Evolutionary conservation across 805 yeast genomes (phyloP), one percentile per base, ranked within the genome.

Genomic region (Pichia cabralensis): DNA sequence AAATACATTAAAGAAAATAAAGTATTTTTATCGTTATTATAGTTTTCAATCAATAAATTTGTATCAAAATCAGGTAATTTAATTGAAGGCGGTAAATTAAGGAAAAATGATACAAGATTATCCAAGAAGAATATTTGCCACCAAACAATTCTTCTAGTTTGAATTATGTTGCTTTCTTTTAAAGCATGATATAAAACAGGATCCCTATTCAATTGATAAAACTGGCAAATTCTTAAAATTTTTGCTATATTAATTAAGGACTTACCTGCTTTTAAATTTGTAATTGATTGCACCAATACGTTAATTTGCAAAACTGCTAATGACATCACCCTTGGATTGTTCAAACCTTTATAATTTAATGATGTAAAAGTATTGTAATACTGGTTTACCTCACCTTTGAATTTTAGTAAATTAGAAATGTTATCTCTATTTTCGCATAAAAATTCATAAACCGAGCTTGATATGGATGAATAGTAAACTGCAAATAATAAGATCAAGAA

Each of bases 121-220:
- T 76, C 83, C 40, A 76, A 52, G 19, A 72, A 71, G 41, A 74
- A 73, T 7, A 76, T 69, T 25, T 73, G 75, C 80, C 80, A 76
- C 80, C 81, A 76, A n/a, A 76, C 49, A 34, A 73, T 48, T 48
- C 81, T 60, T 50, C 77, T 60, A 31, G 65, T 59, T 40, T 71
- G 74, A 6, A 75, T 64, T 16, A 65, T 58, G 34, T 62, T 64
- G 48, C 62, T 56, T 41, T 72, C 70, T 3, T 63, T 58, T 24
- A 72, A 61, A 26, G 67, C 63, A 39, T 74, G 69, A 29, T 68
- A 64, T 1, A 63, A 54, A n/a, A 68, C 60, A 4, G 81, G 81
- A 46, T 76, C 82, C 47, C 75, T 67, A 44, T 76, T 74, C 23
- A 76, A 49, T 34, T 72, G 53, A 31, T 49, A 49, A 40, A 49